Evolutionary conservation across 2,329 filamentous ascomycete species (phyloP).

Genomic region (Monilinia aucupariae): DNA sequence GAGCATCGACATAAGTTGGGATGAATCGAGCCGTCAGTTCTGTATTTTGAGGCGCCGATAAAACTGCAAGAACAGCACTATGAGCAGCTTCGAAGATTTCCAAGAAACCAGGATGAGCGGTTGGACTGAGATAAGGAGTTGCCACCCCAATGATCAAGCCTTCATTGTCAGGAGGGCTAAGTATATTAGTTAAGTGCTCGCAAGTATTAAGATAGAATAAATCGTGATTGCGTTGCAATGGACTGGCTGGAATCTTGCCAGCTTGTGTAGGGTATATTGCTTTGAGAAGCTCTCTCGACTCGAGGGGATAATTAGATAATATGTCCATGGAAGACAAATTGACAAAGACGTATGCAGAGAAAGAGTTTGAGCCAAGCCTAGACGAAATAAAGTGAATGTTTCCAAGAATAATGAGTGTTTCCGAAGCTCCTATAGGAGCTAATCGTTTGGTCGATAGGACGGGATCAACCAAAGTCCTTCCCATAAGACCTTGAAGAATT

Average conservation of each 20-base stretch:
- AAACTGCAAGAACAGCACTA: constrained; percentile 62
- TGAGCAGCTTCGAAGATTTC: constrained; percentile 69
- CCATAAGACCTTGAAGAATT: constrained; percentile 53
- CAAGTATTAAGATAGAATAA: constrained; percentile 69
- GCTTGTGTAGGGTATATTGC: constrained; percentile 31
- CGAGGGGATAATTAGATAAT: constrained; percentile 53
- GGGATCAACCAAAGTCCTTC: constrained; percentile 51
- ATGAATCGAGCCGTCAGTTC: constrained; percentile 56
- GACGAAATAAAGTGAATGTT: constrained; percentile 65
- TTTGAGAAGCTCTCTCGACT: constrained; percentile 53
- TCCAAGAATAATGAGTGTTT: constrained; percentile 57
- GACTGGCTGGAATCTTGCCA: constrained; percentile 56
- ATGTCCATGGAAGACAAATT: constrained; percentile 65
- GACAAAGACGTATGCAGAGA: constrained; percentile 65
- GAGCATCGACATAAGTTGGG: constrained; percentile 62
- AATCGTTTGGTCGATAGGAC: constrained; percentile 42
- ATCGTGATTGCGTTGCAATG: constrained; percentile 59
- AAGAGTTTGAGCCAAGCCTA: constrained; percentile 57
- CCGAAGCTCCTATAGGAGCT: constrained; percentile 56
- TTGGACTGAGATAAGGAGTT: constrained; percentile 55
- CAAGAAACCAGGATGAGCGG: constrained; percentile 42
- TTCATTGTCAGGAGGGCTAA: constrained; percentile 53
- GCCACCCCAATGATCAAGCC: constrained; percentile 56
- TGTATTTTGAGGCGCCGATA: constrained; percentile 59
- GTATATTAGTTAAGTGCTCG: constrained; percentile 60